phyloP scores from a whole-genome alignment of 169 alveolate genomes.

The Eimeria maxima region DNA sequence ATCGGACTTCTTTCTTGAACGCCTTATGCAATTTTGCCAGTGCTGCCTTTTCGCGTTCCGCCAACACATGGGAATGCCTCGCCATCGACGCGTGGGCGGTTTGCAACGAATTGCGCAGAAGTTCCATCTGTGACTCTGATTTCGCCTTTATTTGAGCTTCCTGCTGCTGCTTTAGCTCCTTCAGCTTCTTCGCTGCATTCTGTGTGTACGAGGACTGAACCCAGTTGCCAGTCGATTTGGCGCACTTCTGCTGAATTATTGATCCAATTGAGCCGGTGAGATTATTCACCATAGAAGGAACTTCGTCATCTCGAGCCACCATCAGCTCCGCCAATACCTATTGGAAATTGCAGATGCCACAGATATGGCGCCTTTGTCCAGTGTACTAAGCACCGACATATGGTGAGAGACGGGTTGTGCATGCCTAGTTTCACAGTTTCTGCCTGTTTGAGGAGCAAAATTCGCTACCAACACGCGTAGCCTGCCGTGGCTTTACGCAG shows the following conservation, averaged over 20 bases:
- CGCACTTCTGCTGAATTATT: slow-evolving; percentile 46
- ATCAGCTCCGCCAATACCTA: slow-evolving; percentile 60
- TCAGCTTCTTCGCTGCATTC: slow-evolving; percentile 47
- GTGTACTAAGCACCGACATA: background rate
- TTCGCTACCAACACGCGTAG: background rate
- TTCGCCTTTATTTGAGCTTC: slow-evolving; percentile 46
- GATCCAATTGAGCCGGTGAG: slow-evolving; percentile 67
- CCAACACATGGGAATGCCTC: slow-evolving; percentile 54
- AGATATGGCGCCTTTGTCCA: background rate
- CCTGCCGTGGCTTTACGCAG: background rate
- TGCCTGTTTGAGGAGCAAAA: background rate
- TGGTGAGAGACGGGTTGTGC: background rate
- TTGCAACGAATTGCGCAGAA: slow-evolving; percentile 60
- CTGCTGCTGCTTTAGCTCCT: slow-evolving; percentile 61
- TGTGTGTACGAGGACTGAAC: background rate
- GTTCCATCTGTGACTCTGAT: slow-evolving; percentile 43
- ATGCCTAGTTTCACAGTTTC: background rate
- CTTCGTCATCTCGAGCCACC: slow-evolving; percentile 62
- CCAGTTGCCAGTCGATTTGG: slow-evolving; percentile 64
- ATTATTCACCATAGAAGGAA: slow-evolving; percentile 50
- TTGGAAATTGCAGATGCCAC: background rate
- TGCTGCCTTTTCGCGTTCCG: slow-evolving; percentile 60
- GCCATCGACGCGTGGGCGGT: slow-evolving; percentile 50
- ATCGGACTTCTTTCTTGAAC: slow-evolving; percentile 36
- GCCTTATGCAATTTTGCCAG: slow-evolving; percentile 60